Evolutionary conservation across 805 yeast species (phyloP).

Genomic region (Sugiyamaella marilandica): DNA sequence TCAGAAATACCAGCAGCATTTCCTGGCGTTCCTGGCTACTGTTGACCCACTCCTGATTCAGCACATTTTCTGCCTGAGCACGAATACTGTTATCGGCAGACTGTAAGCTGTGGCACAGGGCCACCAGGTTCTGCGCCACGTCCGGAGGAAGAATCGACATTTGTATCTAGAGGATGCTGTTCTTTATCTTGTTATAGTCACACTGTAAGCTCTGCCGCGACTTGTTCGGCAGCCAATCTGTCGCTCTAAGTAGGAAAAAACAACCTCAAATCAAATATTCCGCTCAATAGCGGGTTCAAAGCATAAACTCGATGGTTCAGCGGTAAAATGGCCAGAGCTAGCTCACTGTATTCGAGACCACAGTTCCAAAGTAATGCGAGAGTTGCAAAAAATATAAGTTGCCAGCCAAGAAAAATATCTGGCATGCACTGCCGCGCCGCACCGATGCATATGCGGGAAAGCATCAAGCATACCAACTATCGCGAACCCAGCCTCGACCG

Average conservation of each 20-base stretch:
- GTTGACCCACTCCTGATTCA: constrained; percentile 73
- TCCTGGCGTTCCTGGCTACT: constrained; percentile 52
- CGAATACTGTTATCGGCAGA: constrained; percentile 76
- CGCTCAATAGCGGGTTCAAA: no score
- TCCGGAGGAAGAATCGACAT: constrained; percentile 51
- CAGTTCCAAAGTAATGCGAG: not conserved
- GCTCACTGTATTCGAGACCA: not conserved
- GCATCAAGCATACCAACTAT: no score
- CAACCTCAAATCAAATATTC: constrained; percentile 33
- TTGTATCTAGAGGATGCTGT: constrained; percentile 7
- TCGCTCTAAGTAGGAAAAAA: not conserved
- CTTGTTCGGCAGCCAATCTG: no score
- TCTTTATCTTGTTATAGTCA: no score
- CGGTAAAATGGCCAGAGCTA: no score
- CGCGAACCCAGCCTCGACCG: no score
- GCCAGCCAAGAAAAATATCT: not conserved
- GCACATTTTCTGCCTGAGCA: constrained; percentile 66
- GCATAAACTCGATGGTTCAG: no score
- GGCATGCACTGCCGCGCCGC: not conserved
- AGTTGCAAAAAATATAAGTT: not conserved
- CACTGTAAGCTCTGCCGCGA: no score
- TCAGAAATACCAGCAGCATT: constrained; percentile 66
- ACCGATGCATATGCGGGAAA: not conserved
- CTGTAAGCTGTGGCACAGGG: constrained; percentile 61
- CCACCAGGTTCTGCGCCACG: constrained; percentile 47